Evolutionary conservation across 2,329 filamentous ascomycete genomes (phyloP), one percentile per base, ranked within the genome.

Genomic region (Talaromyces sp.): DNA sequence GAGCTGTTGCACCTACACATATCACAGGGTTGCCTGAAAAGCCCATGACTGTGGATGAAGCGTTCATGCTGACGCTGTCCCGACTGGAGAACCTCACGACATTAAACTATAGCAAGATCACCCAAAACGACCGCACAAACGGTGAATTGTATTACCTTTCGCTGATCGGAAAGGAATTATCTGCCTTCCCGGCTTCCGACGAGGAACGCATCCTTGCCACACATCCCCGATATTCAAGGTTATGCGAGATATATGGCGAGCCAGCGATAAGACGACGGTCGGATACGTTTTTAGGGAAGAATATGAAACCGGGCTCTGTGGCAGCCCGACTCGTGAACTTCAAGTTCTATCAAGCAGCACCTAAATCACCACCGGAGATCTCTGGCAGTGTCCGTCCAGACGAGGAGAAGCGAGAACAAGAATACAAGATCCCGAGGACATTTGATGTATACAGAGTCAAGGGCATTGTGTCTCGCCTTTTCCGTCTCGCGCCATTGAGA

Each of bases 61-160:
- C 90, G 0, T 93, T 92, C 77, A 96, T 96, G 90, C 83, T 97
- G 55, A 91, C 91, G 0, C 80, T 96, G 28, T 91, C 88, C 30
- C 89, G 92, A 2, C 80, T 97, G 1, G 82, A 84, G 1, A 78
- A 79, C 1, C 82, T 98, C 10, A 83, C 82, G 58, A 81, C 80
- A 0, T 82, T 97, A 19, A 80, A 81, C 63, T 79, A 77, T 66
- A 76, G 87, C 64, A 78, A 80, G 17, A 87, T 98, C 67, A 87
- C 87, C 0, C 68, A 80, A 1, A 85, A 88, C 49, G 93, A 98
- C 72, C 86, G 93, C 19, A 82, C 86, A 59, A 95, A 98, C 70
- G 92, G 92, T 4, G 95, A 98, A 68, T 88, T 93, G 70, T 99
- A 96, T 73, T 99, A 99, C 73, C 85, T 98, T 11, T 91, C 88